Evolutionary conservation across 1,284 basidiomycete genomes (phyloP), one percentile per base, ranked within the genome.

Genomic region (Termitomyces sp.): DNA sequence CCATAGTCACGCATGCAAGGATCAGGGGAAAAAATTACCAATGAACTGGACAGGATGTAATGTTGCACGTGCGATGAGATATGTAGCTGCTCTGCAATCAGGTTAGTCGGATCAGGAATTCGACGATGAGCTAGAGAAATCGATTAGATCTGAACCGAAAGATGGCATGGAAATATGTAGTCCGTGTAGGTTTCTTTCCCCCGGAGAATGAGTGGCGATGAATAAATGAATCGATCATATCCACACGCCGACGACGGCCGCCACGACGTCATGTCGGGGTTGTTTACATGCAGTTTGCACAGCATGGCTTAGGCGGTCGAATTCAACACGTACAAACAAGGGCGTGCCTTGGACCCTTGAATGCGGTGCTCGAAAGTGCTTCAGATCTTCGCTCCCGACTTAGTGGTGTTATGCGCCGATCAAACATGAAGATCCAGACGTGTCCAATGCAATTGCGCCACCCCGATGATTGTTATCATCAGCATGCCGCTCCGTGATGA

Each of bases 261-360:
- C 8, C 26, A 4, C 26, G 26, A 21, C 16, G 30, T 16, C 28
- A 19, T 31, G 14, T 24, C 13, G 14, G 14, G 8, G 46, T 34
- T 37, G 18, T 35, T 16, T 11, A 33, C 28, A 9, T 24, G 30
- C 13, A 24, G 21, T 24, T 55, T 52, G 31, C 54, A 55, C 54
- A 52, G 54, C 50, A 52, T 52, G 54, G 34, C 45, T 35, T 42
- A 46, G 47, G 18, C 41, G 39, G 31, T 37, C 6, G 28, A 49
- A 24, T 50, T 39, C 21, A 53, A 56, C 4, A 56, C 6, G 16
- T 9, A 18, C n/a, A 56, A 56, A 47, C 11, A 56, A 21, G 8
- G 5, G 13, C 26, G 39, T 30, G 14, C 24, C 38, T 44, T 14
- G 24, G 10, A n/a, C 24, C 49, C 31, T 28, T 5, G 18, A 28